These are phyloP conservation scores for Nigrospora sphaerica DNA, from an alignment of 2,329 filamentous ascomycete species.

Conservation along the genomic window DNA sequence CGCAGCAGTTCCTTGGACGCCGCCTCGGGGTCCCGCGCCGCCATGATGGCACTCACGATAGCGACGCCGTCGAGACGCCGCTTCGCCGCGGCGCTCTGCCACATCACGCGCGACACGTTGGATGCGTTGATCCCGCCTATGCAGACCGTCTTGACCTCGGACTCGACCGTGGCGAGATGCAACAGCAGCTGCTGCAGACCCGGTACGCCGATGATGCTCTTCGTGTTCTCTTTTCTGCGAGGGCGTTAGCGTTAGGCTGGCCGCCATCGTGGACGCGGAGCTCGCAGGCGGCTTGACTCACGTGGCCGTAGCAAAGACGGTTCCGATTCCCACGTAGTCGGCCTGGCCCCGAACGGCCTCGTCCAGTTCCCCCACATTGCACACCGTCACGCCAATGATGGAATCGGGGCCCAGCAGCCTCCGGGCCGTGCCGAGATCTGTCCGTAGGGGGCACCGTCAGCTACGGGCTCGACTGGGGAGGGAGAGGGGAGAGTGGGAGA, in stretches of 20 bases:
- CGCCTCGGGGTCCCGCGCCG: slow-evolving; percentile 57
- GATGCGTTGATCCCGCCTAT: slow-evolving; percentile 81
- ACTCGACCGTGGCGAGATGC: slow-evolving; percentile 43
- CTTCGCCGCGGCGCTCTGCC: slow-evolving; percentile 49
- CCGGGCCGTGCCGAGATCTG: slow-evolving; percentile 59
- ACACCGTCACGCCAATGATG: slow-evolving; percentile 87
- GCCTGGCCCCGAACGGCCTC: slow-evolving; percentile 69
- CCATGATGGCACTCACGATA: slow-evolving; percentile 83
- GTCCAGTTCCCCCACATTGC: slow-evolving; percentile 64
- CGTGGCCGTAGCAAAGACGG: slow-evolving; percentile 80
- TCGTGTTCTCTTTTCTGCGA: slow-evolving; percentile 75
- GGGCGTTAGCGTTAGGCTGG: neutral
- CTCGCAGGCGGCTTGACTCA: slow-evolving; percentile 26
- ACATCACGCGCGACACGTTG: slow-evolving; percentile 69
- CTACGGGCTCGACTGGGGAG: neutral
- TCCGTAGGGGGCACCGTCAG: neutral
- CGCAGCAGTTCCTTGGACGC: slow-evolving; percentile 53
- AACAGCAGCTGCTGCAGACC: slow-evolving; percentile 62
- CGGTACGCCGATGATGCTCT: slow-evolving; percentile 67
- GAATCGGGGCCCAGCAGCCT: slow-evolving; percentile 65
- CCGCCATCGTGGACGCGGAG: slow-evolving; percentile 2
- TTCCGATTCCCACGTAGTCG: slow-evolving; percentile 86
- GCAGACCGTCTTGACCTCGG: slow-evolving; percentile 59
- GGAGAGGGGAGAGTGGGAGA: neutral
- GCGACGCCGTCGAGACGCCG: slow-evolving; percentile 75